These are phyloP conservation scores for Marasmius sp. DNA, from an alignment of 1,284 basidiomycete genomes.

Conservation along the genomic window DNA sequence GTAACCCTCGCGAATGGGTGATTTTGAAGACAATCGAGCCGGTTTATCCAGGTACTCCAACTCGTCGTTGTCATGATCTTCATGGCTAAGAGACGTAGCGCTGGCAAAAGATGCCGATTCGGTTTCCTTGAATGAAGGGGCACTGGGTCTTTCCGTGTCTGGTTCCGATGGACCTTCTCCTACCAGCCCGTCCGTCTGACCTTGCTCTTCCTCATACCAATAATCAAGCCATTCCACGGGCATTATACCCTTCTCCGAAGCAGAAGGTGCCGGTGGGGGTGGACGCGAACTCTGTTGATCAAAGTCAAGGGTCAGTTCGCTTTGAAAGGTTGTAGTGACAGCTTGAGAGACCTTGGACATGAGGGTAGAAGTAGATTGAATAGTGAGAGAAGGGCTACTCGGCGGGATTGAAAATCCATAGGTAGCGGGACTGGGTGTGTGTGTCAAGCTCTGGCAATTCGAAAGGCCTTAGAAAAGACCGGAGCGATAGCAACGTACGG, in stretches of 20 bases:
- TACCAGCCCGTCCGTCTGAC: not conserved
- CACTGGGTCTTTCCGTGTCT: not conserved
- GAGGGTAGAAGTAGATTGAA: no score
- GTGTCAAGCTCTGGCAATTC: not conserved
- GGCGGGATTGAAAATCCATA: no score
- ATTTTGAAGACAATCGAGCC: no score
- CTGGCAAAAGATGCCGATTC: not conserved
- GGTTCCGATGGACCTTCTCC: not conserved
- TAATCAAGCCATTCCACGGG: slow-evolving; percentile 39
- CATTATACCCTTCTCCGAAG: slow-evolving; percentile 40
- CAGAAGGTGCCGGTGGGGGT: slow-evolving; percentile 35
- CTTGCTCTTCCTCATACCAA: slow-evolving; percentile 13
- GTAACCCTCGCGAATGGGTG: no score
- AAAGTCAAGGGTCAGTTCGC: no score
- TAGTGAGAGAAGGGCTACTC: no score
- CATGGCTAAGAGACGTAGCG: not conserved
- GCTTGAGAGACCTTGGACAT: no score
- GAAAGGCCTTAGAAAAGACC: not conserved
- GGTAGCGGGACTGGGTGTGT: not conserved
- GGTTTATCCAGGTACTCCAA: no score
- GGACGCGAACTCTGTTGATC: no score
- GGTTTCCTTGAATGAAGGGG: not conserved
- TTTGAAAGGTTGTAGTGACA: no score
- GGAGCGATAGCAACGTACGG: not conserved
- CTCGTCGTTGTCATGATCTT: not conserved